Evolutionary conservation across 2,329 filamentous ascomycete species (phyloP), one percentile per base, ranked within the genome.

Genomic region (Hirsutella rhossiliensis): DNA sequence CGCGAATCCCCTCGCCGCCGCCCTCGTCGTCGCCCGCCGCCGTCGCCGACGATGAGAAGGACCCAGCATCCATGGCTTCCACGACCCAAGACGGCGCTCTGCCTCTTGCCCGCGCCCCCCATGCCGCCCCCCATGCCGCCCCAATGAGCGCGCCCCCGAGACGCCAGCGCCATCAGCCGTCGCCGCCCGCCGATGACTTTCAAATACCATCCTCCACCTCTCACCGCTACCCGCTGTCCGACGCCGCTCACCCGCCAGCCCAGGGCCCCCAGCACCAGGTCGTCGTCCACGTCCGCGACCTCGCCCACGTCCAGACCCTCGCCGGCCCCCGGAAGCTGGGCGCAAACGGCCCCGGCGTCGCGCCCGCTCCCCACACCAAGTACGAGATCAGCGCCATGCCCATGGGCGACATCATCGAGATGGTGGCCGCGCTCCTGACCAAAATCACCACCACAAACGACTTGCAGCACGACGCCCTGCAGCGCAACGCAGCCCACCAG

Each of bases 371-470:
- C 12, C 72, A 72, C 50, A 75, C 74, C 65, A 79, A 78, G 59
- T 98, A 95, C 61, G 92, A 97, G 63, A 96, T 98, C 55, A 96
- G 89, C 65, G 85, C 80, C 43, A 97, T 98, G 90, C 92, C 92
- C 43, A 94, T 97, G 44, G 80, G 84, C 51, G 90, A 98, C 59
- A 87, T 98, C 53, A 98, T 98, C 59, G 90, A 97, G 64, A 97
- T 98, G 92, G 92, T 98, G 4, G 92, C 92, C 5, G 92, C 89
- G 7, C 75, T 98, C 20, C 71, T 98, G 49, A 95, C 90, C 45
- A 97, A 97, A 63, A 98, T 98, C 55, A 97, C 92, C 6, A 87
- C 87, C 4, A 96, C 90, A 45, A 98, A 98, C 60, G 92, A 98
- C 60, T 70, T 83, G 42, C 89, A 97, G 61, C 90, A 97, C 63